These are phyloP conservation scores for Galeopsis tetrahit DNA, from an alignment of 257 asterid species.

Conservation along the genomic window DNA sequence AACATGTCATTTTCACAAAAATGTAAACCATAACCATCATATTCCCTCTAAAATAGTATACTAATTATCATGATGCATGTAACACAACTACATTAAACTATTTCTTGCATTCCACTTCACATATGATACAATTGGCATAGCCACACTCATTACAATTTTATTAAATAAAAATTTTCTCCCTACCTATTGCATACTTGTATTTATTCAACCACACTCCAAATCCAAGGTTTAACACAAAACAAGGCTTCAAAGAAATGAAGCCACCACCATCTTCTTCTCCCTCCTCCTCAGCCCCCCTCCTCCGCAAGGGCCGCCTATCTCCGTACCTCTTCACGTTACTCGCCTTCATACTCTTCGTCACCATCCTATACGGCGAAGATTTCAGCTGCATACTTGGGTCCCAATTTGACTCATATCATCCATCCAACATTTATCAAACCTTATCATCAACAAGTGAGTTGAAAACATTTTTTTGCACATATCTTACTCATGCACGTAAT, in stretches of 20 bases:
- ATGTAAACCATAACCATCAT: constrained; percentile 27
- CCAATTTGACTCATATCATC: constrained; percentile 39
- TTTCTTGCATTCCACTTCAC: constrained; percentile 40
- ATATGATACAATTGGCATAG: constrained; percentile 2
- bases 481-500: background rate
- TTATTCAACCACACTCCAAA: constrained; percentile 36
- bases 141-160: background rate
- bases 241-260: constrained; percentile 39
- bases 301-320: constrained; percentile 53
- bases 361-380: constrained; percentile 57
- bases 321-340: constrained; percentile 49
- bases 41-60: background rate
- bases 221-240: background rate
- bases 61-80: background rate
- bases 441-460: constrained; percentile 38
- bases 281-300: constrained; percentile 34
- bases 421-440: constrained; percentile 21
- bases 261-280: constrained; percentile 47
- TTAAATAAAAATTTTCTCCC: background rate
- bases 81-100: constrained; percentile 9
- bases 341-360: constrained; percentile 58
- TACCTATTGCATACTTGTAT: constrained; percentile 40
- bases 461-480: background rate
- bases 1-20: background rate
- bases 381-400: constrained; percentile 44